Base-by-base conservation (phyloP, 2,329 filamentous ascomycete genomes). In the Alternaria ethzedia region DNA sequence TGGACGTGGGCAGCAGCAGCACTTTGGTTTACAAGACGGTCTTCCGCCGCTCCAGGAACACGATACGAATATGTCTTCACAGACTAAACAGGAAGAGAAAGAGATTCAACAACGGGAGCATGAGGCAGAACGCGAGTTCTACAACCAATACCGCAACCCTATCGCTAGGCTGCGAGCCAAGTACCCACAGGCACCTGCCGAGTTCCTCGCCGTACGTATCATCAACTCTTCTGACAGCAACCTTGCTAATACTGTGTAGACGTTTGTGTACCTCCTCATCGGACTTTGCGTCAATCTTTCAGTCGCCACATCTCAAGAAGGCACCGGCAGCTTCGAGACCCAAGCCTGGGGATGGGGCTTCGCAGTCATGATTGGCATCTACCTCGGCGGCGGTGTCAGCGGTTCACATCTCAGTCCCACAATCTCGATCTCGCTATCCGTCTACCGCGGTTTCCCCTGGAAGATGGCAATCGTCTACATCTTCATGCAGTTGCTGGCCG, bases 361-460 rank as follows among this genome's bases (percentile, higher is more conserved):
- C 13, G 85, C 83, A 1, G 82, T 83, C 21, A 88, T 87, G 83
- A 78, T 84, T 0, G 83, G 78, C 6, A 82, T 84, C 61, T 84
- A 83, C 54, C 59, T 82, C 4, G 78, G 80, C 2, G 83, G 82
- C 68, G 83, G 83, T 15, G 78, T 84, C 5, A 83, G 81, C 5
- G 83, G 84, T 60, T 82, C 80, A 0, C 83, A 85, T 57, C 74
- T 86, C n/a, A 85, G 84, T 52, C 84, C 84, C 0, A 81, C 79
- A 0, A 77, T 85, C 7, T 82, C 82, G 0, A 75, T 84, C 17
- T 72, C 76, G 20, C 74, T 82, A 15, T 81, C 78, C 28, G 68
- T 82, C 20, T 92, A 59, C 84, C 87, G 72, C 87, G 89, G 82
- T 88, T 90, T 88, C 28, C 86, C 86, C 0, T 83, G 84, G 67